Evolutionary conservation across 2,329 filamentous ascomycete genomes (phyloP), one percentile per base, ranked within the genome.

Genomic region (Talaromyces sp.): DNA sequence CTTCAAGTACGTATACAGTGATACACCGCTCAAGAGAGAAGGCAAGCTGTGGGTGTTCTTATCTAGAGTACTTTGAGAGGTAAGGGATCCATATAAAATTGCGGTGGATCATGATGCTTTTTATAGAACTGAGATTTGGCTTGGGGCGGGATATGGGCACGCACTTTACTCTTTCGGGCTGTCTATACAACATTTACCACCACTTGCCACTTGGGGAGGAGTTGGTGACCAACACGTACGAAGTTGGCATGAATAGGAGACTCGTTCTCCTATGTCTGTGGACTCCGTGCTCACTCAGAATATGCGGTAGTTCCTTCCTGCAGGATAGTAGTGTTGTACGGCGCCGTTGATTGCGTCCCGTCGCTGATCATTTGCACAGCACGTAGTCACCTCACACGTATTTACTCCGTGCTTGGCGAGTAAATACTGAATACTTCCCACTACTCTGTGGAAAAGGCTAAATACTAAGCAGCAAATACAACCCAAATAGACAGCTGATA

Each of bases 121-220:
- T 38, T 58, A 58, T 58, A 58, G 53, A 56, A 31, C 8, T 56
- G n/a, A 22, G 49, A 53, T 31, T 53, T 4, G 27, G 25, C 49
- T 40, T 58, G 54, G 54, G 54, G 54, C 54, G 49, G 49, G 49
- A 29, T 53, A 53, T 53, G 17, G 8, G 49, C 49, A 31, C 49
- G 25, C 49, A 53, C 49, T 53, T 53, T 31, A n/a, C 49, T 31
- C 49, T 29, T 53, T 53, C 17, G 49, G 49, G 49, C 49, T 1
- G 22, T 51, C 22, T 53, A 19, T 53, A 53, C 49, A 53, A 31
- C 49, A 11, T 6, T 53, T 29, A 17, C 25, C 22, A 29, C 5
- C 13, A 17, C 13, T 25, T 5, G 19, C n/a, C n/a, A n/a, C n/a
- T n/a, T n/a, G n/a, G n/a, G n/a, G n/a, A n/a, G 45, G 19, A 8